Percentiles rank a stretch among this genome's conserved stretches.
Evolutionary conservation across 2,329 filamentous ascomycete species (phyloP).

Genomic region (Cladosporium velox): DNA sequence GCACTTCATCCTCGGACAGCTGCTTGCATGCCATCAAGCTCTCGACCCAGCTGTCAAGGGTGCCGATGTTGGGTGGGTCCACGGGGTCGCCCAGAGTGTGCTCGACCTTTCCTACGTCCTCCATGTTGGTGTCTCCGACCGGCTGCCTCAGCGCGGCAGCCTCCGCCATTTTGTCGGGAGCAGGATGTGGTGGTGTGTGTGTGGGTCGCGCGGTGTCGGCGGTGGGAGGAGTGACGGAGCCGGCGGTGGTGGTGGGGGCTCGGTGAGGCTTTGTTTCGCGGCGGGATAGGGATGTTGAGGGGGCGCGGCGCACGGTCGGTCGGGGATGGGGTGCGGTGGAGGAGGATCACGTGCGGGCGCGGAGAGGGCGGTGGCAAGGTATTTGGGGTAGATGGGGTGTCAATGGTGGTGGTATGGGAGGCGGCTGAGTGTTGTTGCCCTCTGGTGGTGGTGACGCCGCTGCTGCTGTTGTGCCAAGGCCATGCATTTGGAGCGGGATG

Average conservation of each 20-base stretch:
- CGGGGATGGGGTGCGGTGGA: background rate
- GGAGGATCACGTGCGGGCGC: slow-evolving; percentile 15
- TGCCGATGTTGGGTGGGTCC: slow-evolving; percentile 88
- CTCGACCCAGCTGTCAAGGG: slow-evolving; percentile 97
- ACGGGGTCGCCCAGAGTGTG: slow-evolving; percentile 69
- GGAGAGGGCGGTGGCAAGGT: background rate
- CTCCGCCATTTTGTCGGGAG: slow-evolving; percentile 27
- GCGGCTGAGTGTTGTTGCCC: background rate
- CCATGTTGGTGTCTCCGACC: slow-evolving; percentile 84
- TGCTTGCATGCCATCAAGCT: slow-evolving; percentile 98
- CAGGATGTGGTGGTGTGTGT: slow-evolving; percentile 1
- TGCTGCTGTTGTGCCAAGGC: slow-evolving; percentile 5
- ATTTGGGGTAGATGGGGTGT: background rate
- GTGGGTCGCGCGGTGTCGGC: background rate
- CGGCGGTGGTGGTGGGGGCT: slow-evolving; percentile 17
- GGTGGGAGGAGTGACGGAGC: slow-evolving; percentile 12
- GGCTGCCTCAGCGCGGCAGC: slow-evolving; percentile 38
- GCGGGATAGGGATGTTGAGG: slow-evolving; percentile 11
- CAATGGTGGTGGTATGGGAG: slow-evolving; percentile 13
- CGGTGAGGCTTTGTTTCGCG: slow-evolving; percentile 18
- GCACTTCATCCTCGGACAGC: slow-evolving; percentile 89
- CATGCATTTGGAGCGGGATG: slow-evolving; percentile 5
- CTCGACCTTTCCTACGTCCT: slow-evolving; percentile 86
- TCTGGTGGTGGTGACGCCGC: background rate
- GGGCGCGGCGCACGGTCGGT: slow-evolving; percentile 4